Evolutionary conservation across 192 early-diverging fungal genomes (phyloP).

Genomic region (Podochytrium sp.): DNA sequence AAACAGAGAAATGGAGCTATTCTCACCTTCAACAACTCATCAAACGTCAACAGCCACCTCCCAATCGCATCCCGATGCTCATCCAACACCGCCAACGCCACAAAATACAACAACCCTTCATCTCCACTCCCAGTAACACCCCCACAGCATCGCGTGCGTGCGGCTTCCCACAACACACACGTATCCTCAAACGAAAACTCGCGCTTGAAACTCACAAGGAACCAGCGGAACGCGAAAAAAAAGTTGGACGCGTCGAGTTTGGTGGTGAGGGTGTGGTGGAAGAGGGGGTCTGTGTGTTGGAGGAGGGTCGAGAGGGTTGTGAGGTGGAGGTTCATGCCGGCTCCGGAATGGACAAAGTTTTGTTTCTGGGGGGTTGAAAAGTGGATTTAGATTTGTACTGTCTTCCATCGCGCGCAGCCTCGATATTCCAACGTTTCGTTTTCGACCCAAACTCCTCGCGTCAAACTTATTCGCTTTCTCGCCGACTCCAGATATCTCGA

Average conservation of each 20-base stretch:
- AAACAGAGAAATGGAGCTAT: constrained; percentile 14
- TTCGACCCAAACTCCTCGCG: too few relatives aligned
- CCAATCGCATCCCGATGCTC: constrained; percentile 83
- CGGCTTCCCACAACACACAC: constrained; percentile 86
- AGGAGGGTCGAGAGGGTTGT: constrained; percentile 18
- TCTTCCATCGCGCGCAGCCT: too few relatives aligned
- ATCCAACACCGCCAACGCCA: constrained; percentile 92
- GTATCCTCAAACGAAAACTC: constrained; percentile 22
- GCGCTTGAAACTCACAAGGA: constrained; percentile 80
- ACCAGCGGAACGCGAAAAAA: constrained; percentile 98
- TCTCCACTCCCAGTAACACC: not conserved
- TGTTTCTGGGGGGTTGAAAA: constrained; percentile 24
- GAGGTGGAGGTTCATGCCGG: constrained; percentile 38
- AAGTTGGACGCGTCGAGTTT: constrained; percentile 62
- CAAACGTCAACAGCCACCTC: constrained; percentile 79
- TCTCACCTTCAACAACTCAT: constrained; percentile 87
- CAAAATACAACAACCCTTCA: constrained; percentile 86
- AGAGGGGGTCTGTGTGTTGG: constrained; percentile 25
- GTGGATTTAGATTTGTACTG: too few relatives aligned
- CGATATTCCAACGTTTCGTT: too few relatives aligned
- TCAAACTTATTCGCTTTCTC: too few relatives aligned
- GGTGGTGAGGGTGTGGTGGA: constrained; percentile 20
- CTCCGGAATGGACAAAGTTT: constrained; percentile 29
- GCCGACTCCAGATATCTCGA: too few relatives aligned
- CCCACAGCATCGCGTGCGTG: constrained; percentile 52